phyloP scores from a whole-genome alignment of 352 stramenopile species.

The Globisporangium acanthophoron region DNA sequence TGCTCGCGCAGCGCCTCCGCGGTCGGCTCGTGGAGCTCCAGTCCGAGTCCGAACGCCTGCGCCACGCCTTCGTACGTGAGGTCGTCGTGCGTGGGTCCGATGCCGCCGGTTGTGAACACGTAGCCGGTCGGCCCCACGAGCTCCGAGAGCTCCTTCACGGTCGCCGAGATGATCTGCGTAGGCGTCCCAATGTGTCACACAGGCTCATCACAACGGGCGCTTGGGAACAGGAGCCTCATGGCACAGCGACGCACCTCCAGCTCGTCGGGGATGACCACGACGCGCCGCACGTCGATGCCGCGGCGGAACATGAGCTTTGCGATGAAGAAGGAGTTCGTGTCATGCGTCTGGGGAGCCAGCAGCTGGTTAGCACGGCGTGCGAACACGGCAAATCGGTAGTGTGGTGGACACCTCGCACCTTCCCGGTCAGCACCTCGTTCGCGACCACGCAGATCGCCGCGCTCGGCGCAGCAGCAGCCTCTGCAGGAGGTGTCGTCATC shows the following conservation, averaged over 20 bases:
- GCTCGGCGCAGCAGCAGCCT: slow-evolving; percentile 18
- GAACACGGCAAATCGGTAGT: not conserved
- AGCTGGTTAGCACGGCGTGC: no score
- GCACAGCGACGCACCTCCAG: slow-evolving; percentile 33
- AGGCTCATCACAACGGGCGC: not conserved
- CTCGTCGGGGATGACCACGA: slow-evolving; percentile 78
- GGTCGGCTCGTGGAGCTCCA: slow-evolving; percentile 68
- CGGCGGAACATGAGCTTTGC: slow-evolving; percentile 75
- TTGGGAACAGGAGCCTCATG: not conserved
- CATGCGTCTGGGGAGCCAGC: slow-evolving; percentile 44
- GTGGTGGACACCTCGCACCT: slow-evolving; percentile 26
- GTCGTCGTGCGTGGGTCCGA: slow-evolving; percentile 83
- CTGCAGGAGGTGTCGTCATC: not conserved
- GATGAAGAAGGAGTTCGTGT: slow-evolving; percentile 84
- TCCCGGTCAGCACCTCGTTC: slow-evolving; percentile 83
- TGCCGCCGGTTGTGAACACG: slow-evolving; percentile 82
- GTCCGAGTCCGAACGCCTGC: slow-evolving; percentile 53
- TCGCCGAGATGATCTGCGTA: slow-evolving; percentile 54
- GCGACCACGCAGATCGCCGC: slow-evolving; percentile 77
- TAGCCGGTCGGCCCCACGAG: slow-evolving; percentile 71
- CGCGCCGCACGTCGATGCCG: slow-evolving; percentile 70
- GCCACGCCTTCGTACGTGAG: slow-evolving; percentile 86
- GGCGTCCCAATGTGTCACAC: not conserved
- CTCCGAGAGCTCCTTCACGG: slow-evolving; percentile 67
- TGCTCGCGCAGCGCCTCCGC: slow-evolving; percentile 44